Evolutionary conservation across 2,329 filamentous ascomycete genomes (phyloP), one percentile per base, ranked within the genome.

Genomic region (Fusarium sororula): DNA sequence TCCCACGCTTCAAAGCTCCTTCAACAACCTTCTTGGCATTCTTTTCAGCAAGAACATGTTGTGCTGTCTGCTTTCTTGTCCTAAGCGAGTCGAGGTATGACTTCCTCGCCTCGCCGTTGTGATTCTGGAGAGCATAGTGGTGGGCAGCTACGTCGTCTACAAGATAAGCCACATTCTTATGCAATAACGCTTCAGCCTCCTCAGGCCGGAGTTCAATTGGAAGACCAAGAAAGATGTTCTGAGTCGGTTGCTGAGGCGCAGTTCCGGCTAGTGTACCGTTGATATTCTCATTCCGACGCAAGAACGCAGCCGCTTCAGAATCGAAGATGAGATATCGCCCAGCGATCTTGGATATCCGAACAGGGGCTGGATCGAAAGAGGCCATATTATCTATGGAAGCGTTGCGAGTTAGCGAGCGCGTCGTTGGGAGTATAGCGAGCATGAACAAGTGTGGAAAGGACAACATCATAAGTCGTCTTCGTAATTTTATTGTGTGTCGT

Each of bases 321-420:
- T 97, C 94, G 86, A 98, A 98, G 76, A 99, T 87, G 69, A 98
- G 90, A 85, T 96, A 98, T 74, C 93, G 92, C 76, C 92, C 91
- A 53, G 91, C 91, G 69, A 98, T 90, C 80, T 90, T 88, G 75
- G 94, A 96, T 79, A 98, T 96, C 70, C 94, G 91, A 72, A 98
- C 89, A 17, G 90, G 90, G 35, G 58, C 61, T 9, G 67, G 39
- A 24, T 72, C 72, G 42, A 67, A 42, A 35, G 71, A 39, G 48
- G 72, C 54, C 78, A 80, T 80, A 32, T 41, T 65, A 75, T 68
- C 72, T 74, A 30, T 51, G 10, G 26, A 55, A 47, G 69, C 63
- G 65, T 66, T 39, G 44, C 58, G 44, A 51, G 63, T 79, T 76
- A 79, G 77, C 70, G 38, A 45, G 68, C 18, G 61, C 61, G 72